A percentile compares a stretch with the other conserved stretches of the same genome.
phyloP scores from a whole-genome alignment of 2,329 filamentous ascomycete species.

The Teratosphaeria zuluensis region DNA sequence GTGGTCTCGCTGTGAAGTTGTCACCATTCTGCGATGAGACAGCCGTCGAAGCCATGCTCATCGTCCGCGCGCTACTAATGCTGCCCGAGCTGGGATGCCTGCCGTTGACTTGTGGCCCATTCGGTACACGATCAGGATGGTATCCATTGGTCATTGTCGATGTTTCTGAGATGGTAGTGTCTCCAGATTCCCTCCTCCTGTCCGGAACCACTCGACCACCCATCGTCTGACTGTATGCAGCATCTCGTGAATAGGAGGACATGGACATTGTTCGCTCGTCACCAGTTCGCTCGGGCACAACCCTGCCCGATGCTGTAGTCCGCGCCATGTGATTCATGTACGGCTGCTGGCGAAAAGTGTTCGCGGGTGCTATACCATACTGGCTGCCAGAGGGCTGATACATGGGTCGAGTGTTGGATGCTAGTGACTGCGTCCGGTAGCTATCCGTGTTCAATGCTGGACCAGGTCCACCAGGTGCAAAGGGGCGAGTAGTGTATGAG shows the following conservation, averaged over 20 bases:
- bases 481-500: conserved; percentile 23
- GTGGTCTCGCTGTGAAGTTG: not conserved
- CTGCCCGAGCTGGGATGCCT: conserved; percentile 20
- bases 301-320: conserved; percentile 82
- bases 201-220: conserved; percentile 85
- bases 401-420: conserved; percentile 61
- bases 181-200: conserved; percentile 50
- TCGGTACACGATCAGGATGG: conserved; percentile 15
- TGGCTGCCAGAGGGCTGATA: conserved; percentile 57
- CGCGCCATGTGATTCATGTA: conserved; percentile 60
- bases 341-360: conserved; percentile 67
- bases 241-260: conserved; percentile 70
- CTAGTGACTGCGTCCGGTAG: conserved; percentile 89
- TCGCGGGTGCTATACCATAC: conserved; percentile 53
- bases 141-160: conserved; percentile 22
- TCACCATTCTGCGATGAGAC: conserved; percentile 34
- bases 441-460: conserved; percentile 72
- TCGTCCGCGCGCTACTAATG: conserved; percentile 51
- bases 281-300: conserved; percentile 74
- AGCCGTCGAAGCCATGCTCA: conserved; percentile 88
- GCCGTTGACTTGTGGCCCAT: conserved; percentile 12
- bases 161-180: conserved; percentile 13
- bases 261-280: conserved; percentile 95
- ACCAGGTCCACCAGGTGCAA: conserved; percentile 19
- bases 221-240: conserved; percentile 77